A percentile compares a stretch with the other conserved stretches of the same genome.
These are phyloP conservation scores for Cutaneotrichosporon mucoides DNA, from an alignment of 1,284 basidiomycete species.

Conservation along the genomic window DNA sequence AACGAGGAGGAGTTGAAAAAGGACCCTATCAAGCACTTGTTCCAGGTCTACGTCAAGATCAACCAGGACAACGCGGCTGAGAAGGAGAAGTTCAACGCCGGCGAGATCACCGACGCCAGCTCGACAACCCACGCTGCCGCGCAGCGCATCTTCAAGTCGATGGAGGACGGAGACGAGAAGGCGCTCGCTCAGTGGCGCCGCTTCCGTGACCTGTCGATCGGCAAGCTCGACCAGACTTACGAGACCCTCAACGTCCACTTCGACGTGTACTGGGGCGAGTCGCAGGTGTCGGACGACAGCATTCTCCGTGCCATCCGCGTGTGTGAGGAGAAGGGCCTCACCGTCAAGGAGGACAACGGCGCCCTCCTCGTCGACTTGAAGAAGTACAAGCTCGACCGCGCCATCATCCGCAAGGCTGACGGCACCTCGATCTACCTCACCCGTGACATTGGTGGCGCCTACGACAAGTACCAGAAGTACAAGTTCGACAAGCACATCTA, in stretches of 20 bases:
- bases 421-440: conserved; percentile 97
- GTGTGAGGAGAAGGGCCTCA: conserved; percentile 51
- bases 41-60: conserved; percentile 89
- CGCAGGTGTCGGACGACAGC: conserved; percentile 72
- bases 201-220: conserved; percentile 89
- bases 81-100: conserved; percentile 50
- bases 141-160: conserved; percentile 86
- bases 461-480: conserved; percentile 87
- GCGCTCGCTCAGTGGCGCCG: conserved; percentile 84
- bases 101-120: conserved; percentile 34
- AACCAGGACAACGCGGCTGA: conserved; percentile 69
- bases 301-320: conserved; percentile 64
- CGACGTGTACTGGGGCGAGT: conserved; percentile 93
- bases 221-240: conserved; percentile 88
- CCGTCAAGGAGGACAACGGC: conserved; percentile 68
- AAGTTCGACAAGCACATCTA: conserved; percentile 99
- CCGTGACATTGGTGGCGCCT: conserved; percentile 93
- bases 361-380: conserved; percentile 74
- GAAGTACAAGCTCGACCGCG: conserved; percentile 83
- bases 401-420: conserved; percentile 87
- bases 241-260: conserved; percentile 86
- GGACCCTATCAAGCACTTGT: conserved; percentile 93
- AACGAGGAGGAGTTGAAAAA: conserved; percentile 74
- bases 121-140: conserved; percentile 70
- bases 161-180: conserved; percentile 86